phyloP scores from a whole-genome alignment of 768 basidiomycete species.

The Polyporus arcularius region DNA sequence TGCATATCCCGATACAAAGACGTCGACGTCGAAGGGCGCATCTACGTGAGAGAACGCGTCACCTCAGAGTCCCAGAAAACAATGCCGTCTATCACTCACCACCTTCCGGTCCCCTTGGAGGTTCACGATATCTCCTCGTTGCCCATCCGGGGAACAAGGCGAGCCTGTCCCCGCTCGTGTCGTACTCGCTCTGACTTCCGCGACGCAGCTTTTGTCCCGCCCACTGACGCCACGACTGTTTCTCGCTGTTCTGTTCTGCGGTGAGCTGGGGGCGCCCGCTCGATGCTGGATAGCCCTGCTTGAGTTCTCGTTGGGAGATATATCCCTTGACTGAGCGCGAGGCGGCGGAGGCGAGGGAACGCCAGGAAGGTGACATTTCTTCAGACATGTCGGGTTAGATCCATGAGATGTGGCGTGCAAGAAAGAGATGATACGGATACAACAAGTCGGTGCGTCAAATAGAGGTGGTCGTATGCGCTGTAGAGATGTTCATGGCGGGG shows the following conservation, averaged over 20 bases:
- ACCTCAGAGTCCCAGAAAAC: slow-evolving; percentile 30
- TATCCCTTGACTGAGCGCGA: slow-evolving; percentile 51
- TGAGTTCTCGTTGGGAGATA: slow-evolving; percentile 44
- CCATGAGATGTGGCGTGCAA: slow-evolving; percentile 1
- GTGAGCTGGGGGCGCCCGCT: slow-evolving; percentile 2
- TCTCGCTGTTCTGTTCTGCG: slow-evolving; percentile 25
- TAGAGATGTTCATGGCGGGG: background rate
- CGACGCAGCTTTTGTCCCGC: slow-evolving; percentile 49
- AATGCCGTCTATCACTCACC: slow-evolving; percentile 13
- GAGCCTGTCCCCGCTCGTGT: slow-evolving; percentile 43
- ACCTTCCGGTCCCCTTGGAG: slow-evolving; percentile 2
- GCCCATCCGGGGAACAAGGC: slow-evolving; percentile 86
- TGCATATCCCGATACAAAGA: slow-evolving; percentile 80
- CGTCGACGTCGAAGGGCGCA: slow-evolving; percentile 63
- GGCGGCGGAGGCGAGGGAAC: slow-evolving; percentile 32
- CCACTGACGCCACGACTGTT: slow-evolving; percentile 62
- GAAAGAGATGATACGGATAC: background rate
- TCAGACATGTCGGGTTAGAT: slow-evolving; percentile 24
- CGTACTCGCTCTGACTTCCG: slow-evolving; percentile 27
- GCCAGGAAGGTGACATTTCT: slow-evolving; percentile 34
- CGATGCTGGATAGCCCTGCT: slow-evolving; percentile 23
- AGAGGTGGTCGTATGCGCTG: background rate
- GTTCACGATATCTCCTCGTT: slow-evolving; percentile 45
- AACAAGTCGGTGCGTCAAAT: background rate
- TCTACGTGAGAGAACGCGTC: slow-evolving; percentile 30